These are phyloP conservation scores for Cadophora sp. DNA, from an alignment of 2,329 filamentous ascomycete genomes.

Conservation along the genomic window DNA sequence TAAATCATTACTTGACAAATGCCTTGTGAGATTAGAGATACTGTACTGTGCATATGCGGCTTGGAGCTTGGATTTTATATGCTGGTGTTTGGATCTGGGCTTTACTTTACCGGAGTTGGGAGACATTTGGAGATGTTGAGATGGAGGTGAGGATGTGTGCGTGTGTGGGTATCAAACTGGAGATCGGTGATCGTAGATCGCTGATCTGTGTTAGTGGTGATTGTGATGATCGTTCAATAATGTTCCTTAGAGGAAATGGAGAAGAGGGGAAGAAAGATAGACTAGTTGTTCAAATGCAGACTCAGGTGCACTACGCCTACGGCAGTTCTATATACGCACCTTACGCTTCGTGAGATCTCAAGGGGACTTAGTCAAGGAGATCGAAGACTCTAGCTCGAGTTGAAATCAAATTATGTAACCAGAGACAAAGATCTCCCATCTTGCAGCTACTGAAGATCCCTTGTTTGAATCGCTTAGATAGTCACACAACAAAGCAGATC, in stretches of 20 bases:
- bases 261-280: not conserved
- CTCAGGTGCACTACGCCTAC: not conserved
- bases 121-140: not conserved
- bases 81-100: not conserved
- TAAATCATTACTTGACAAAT: too few relatives aligned
- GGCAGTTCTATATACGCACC: not conserved
- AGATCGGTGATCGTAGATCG: not conserved
- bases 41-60: too few relatives aligned
- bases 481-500: not conserved
- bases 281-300: not conserved
- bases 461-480: not conserved
- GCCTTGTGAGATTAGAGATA: too few relatives aligned
- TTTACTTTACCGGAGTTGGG: not conserved
- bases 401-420: too few relatives aligned
- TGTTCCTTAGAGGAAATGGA: not conserved
- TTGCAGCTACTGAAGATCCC: conserved; percentile 5
- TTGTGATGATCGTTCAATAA: not conserved
- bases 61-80: too few relatives aligned
- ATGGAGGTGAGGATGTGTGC: not conserved
- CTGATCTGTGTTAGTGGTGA: not conserved
- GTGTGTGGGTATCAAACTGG: not conserved
- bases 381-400: too few relatives aligned
- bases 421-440: not conserved
- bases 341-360: not conserved
- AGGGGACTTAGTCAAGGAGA: too few relatives aligned